Conservation (phyloP, 1,284 basidiomycete species). For the Rhodotorula sp. region DNA sequence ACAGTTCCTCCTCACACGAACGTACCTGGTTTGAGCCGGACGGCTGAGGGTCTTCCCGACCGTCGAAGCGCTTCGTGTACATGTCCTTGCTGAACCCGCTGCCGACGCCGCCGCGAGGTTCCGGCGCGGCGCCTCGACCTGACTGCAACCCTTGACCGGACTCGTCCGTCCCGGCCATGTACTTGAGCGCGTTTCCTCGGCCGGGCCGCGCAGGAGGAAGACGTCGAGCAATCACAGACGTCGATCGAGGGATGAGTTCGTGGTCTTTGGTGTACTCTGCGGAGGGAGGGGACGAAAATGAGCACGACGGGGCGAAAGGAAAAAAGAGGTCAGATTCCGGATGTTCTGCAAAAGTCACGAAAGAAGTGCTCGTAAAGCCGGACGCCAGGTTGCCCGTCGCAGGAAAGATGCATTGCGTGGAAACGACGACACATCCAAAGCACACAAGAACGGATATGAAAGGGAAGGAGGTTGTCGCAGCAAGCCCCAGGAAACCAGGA, state of each 20-base stretch:
- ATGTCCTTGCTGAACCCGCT: constrained; percentile 27
- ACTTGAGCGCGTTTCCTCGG: constrained; percentile 71
- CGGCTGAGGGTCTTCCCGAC: constrained; percentile 61
- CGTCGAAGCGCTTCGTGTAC: constrained; percentile 89
- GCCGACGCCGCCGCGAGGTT: constrained; percentile 45
- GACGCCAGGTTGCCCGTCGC: no score
- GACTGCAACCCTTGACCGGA: constrained; percentile 16
- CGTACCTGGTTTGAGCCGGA: constrained; percentile 20
- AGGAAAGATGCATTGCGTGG: no score
- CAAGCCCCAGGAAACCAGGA: neutral
- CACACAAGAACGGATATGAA: no score
- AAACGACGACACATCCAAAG: neutral
- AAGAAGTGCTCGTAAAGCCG: neutral
- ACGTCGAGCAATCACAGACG: constrained; percentile 88
- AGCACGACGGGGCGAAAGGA: constrained; percentile 2
- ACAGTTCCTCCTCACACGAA: neutral
- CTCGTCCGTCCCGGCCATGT: constrained; percentile 38
- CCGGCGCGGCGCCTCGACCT: constrained; percentile 33
- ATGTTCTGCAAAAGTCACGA: neutral
- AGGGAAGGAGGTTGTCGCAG: no score
- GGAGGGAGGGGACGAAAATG: neutral
- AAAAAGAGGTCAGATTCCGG: neutral
- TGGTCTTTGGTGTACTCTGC: constrained; percentile 91
- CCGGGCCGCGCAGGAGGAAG: constrained; percentile 80
- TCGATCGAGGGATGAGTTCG: constrained; percentile 86